Conservation (phyloP, 768 basidiomycete genomes). For the Leucocoprinus birnbaumii region DNA sequence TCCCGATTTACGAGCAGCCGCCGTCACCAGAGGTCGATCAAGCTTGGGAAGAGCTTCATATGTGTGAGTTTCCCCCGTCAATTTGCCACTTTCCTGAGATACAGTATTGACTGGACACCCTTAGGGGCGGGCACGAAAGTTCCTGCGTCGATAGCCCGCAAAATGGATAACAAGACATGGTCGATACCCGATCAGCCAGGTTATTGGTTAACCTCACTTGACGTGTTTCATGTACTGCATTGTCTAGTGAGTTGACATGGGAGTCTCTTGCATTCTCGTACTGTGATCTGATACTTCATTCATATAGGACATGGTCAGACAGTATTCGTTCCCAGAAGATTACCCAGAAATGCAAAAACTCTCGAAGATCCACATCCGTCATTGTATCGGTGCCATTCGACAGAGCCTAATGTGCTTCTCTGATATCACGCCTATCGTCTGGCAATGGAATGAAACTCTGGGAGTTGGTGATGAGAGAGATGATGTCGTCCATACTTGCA, state of each 20-base stretch:
- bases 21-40: conserved; percentile 19
- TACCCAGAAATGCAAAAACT: conserved; percentile 14
- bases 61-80: conserved; percentile 11
- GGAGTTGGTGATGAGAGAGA: neutral
- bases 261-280: neutral
- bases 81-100: too few relatives aligned
- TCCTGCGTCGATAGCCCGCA: conserved; percentile 16
- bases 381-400: conserved; percentile 20
- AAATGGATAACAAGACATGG: conserved; percentile 18
- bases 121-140: conserved; percentile 17
- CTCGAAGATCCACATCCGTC: conserved; percentile 16
- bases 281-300: neutral
- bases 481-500: conserved; percentile 17
- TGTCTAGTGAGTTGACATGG: conserved; percentile 17
- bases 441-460: conserved; percentile 18
- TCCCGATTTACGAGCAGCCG: conserved; percentile 13
- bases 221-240: conserved; percentile 27
- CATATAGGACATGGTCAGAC: conserved; percentile 18
- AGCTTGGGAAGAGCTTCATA: conserved; percentile 18
- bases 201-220: conserved; percentile 18
- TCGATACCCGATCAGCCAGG: conserved; percentile 20
- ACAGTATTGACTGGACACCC: neutral
- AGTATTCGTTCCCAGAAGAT: conserved; percentile 13
- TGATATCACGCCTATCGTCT: conserved; percentile 18
- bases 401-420: conserved; percentile 19